Evolutionary conservation across 768 basidiomycete genomes (phyloP), one percentile per base, ranked within the genome.

Genomic region (Boletus coccyginus): DNA sequence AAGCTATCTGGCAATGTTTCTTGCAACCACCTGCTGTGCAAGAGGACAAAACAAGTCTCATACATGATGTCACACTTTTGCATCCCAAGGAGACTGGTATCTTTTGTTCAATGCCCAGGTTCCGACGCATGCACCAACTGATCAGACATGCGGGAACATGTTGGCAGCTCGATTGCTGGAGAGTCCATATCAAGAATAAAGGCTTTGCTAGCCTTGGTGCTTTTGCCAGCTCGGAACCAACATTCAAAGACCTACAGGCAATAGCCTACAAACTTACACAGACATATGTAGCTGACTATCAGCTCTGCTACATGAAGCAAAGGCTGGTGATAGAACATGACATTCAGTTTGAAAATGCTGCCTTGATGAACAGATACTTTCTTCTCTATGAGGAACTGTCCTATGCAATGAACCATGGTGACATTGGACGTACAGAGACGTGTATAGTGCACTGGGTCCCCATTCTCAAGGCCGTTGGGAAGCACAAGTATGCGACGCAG

Each of bases 111-210:
- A 71, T 72, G 6, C 74, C 73, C 0, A 69, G 67, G 1, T 77
- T 76, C 58, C 60, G 66, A 0, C 47, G 54, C 1, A 74, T 72
- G 66, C 75, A 78, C 46, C 68, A 77, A 39, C 48, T 73, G 10
- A 71, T 75, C 19, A 46, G 63, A 5, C 72, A 77, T 52, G 62
- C 57, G 7, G 67, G 71, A 0, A 67, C 56, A 27, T 69, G 57
- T 5, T 35, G 36, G 0, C 47, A 62, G 7, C 65, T 75, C 10
- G 65, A 74, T 38, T 57, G 52, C 43, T 78, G 73, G 75, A 39
- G 61, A 14, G 47, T n/a, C 0, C 24, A 31, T 31, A 35, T 11
- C 33, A 35, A 35, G 7, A 35, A 21, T 21, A 21, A 21, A 21
- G 21, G 21, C 11, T 29, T 7, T n/a, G n/a, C 2, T 5, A 2